Base-by-base conservation (phyloP, 2,329 filamentous ascomycete species). In the Alternaria postmessia region DNA sequence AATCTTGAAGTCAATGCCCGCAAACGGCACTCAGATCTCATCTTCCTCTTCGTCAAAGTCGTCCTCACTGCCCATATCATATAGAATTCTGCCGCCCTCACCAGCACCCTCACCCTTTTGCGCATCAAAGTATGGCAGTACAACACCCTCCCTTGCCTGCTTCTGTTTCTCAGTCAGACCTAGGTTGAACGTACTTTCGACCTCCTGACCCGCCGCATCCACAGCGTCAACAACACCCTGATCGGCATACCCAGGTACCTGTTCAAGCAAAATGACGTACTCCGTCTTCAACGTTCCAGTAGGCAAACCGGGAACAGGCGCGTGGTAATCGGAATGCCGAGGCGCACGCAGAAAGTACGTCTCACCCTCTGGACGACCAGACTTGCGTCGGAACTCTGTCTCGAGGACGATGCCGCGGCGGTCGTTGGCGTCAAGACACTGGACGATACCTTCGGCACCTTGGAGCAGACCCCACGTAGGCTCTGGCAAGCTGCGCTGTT, bases 41-140 rank as follows among this genome's bases (percentile, higher is more conserved):
- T 97, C 94, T 73, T 97, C 93, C 74, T 96, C 93, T 60, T 96
- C 94, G 69, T 97, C 94, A 80, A 97, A 98, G 76, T 98, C 93
- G 79, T 99, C 95, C 81, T 98, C 95, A 64, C 89, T 87, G 1
- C 94, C 94, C 91, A 98, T 96, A 70, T 98, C 94, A 77, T 99
- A 99, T 72, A 99, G 75, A 66, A 99, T 99, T 62, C 94, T 86
- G 0, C 95, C 95, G 5, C 95, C 94, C 71, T 96, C 93, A 0
- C 94, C 94, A 5, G 46, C 46, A 5, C 85, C 87, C 59, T 82
- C 78, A 2, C 89, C 90, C 54, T 88, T 92, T 84, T 99, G 95
- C 24, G 95, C 95, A 82, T 99, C 95, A 79, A 96, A 97, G 77
- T 99, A 98, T 16, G 95, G 95, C 78, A 98, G 77, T 41, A 98